These are phyloP conservation scores for Teratosphaeria nubilosa DNA, from an alignment of 2,329 filamentous ascomycete genomes.

Conservation along the genomic window DNA sequence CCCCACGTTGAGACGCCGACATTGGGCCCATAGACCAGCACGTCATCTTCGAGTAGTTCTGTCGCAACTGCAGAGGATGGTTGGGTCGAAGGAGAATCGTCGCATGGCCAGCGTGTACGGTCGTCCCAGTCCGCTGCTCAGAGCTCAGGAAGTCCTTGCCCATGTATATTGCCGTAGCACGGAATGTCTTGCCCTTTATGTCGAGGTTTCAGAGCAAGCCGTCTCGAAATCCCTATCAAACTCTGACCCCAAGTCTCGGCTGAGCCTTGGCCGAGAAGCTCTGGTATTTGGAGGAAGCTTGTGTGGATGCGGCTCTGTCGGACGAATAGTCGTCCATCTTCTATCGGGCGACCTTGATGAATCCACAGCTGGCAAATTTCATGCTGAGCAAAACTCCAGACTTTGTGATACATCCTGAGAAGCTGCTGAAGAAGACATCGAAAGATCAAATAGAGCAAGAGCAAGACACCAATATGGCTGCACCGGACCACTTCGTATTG, in stretches of 20 bases:
- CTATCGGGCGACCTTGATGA: conserved; percentile 11
- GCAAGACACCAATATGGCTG: conserved; percentile 10
- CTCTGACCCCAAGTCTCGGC: background rate
- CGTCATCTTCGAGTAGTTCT: background rate
- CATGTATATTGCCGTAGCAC: background rate
- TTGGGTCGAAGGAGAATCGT: too few species aligned
- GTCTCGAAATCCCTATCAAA: background rate
- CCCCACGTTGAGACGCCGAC: background rate
- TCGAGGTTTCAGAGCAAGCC: background rate
- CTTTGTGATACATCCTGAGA: conserved; percentile 18
- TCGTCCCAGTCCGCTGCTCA: too few species aligned
- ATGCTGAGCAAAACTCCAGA: conserved; percentile 20
- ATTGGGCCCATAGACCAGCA: background rate
- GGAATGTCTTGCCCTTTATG: background rate
- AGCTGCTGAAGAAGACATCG: conserved; percentile 11
- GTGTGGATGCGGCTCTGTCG: background rate
- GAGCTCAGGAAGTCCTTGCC: background rate
- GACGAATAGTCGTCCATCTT: background rate
- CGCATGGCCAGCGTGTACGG: too few species aligned
- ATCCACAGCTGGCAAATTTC: conserved; percentile 22
- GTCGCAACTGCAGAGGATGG: too few species aligned
- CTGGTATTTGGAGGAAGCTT: background rate
- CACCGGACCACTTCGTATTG: conserved; percentile 22
- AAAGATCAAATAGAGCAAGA: conserved; percentile 10
- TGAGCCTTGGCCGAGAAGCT: background rate